Conservation (phyloP, 371 early-diverging fungal genomes). For the Batkoa obscura region DNA sequence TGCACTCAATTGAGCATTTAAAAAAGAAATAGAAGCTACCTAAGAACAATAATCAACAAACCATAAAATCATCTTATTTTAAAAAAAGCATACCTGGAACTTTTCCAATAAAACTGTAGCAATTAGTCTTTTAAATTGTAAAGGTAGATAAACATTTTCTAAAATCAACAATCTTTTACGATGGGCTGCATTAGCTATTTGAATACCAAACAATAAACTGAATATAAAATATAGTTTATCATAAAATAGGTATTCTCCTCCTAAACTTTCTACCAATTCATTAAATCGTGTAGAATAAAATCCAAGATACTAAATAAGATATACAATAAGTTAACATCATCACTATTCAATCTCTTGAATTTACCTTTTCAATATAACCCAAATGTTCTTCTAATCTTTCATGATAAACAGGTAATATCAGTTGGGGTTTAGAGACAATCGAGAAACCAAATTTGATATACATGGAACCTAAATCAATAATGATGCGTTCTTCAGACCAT, state of each 20-base stretch:
- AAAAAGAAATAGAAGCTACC: not conserved
- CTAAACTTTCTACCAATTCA: not conserved
- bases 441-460: constrained; percentile 3
- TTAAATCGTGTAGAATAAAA: not conserved
- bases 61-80: not conserved
- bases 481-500: not conserved
- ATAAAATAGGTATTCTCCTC: not conserved
- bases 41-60: not conserved
- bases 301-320: not conserved
- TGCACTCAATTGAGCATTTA: not conserved
- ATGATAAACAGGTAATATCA: not conserved
- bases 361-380: constrained; percentile 1
- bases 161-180: not conserved
- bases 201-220: not conserved
- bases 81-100: not conserved
- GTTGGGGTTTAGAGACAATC: not conserved
- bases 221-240: not conserved
- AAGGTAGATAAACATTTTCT: constrained; percentile 1
- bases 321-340: not conserved
- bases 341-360: not conserved
- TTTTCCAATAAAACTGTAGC: not conserved
- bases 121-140: not conserved
- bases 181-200: not conserved
- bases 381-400: not conserved
- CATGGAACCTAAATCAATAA: constrained; percentile 3